Base-by-base conservation (phyloP, 805 yeast genomes). In the Sungouiozyma ichnusensis region DNA sequence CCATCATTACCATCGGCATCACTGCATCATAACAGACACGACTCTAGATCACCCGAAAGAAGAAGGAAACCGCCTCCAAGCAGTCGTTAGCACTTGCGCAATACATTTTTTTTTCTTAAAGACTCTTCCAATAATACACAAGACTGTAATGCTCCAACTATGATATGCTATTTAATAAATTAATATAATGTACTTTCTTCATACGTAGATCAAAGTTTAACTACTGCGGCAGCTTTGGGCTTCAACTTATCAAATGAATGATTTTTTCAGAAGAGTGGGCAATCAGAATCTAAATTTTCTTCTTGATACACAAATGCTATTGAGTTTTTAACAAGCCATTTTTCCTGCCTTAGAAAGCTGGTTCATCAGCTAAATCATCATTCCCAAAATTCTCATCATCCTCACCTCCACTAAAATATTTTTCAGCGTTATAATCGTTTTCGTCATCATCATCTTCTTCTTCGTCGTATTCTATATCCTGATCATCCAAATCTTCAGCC, bases 371-470 rank as follows among this genome's bases (percentile, higher is more conserved):
- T 33, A 38, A 47, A 19, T 42, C 46, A n/a, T 43, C 52, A 16
- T 41, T 45, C 29, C 72, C 75, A 29, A 65, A 72, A 37, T 69
- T 75, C 39, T 72, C 77, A 35, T 69, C 76, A 40, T 60, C 68
- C 29, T 49, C 48, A 36, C 50, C 54, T 36, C 44, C 47, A 33
- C 72, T 76, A 33, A 66, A 72, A 38, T 72, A 75, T 41, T 72
- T 76, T 38, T 69, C 76, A 39, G 60, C 70, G 20, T 67, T 68
- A 39, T 62, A 64, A 44, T 73, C 72, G 33, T 66, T 71, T 38
- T 73, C 78, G 38, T 65, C 67, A 33, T 79, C 83, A 48, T 74
- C 81, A 49, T 76, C 81, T 51, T 76, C 82, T 46, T 76, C 80
- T 47, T 76, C 81, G 29, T 74, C 81, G 42, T 54, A 62, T 19